Evolutionary conservation across 805 yeast species (phyloP), one percentile per base, ranked within the genome.

Genomic region (Saccharomycopsis sp.): DNA sequence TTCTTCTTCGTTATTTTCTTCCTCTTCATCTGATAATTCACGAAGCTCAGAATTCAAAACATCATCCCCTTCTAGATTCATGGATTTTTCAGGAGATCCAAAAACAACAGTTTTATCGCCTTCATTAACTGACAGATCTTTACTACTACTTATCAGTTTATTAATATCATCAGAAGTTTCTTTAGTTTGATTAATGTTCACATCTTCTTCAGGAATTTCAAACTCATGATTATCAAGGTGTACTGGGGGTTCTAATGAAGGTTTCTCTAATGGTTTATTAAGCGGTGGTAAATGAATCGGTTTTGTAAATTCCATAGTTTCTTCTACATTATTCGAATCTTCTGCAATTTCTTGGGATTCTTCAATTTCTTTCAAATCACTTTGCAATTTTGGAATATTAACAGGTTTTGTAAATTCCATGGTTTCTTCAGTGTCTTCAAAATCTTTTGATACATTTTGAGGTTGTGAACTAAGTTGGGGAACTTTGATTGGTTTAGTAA

Each of bases 291-390:
- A 25, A 6, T 21, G 17, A 20, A 46, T 44, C 13, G 40, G 40
- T 15, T 42, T 50, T 13, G 59, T 56, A 25, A 55, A 45, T 27
- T 59, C 60, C 64, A 60, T 60, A 5, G 62, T 57, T 17, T 49
- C 42, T 34, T 36, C 44, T n/a, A n/a, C n/a, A n/a, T n/a, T n/a
- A n/a, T n/a, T n/a, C 9, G 21, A 29, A 5, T 31, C 34, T 21
- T 17, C 27, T 20, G 26, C 36, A 5, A 31, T 36, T 5, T 27
- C 29, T 6, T 17, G 15, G 8, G 3, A 21, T 9, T 19, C 10
- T 3, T 21, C 23, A 19, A 23, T 10, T 8, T 23, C 10, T n/a
- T n/a, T n/a, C n/a, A n/a, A n/a, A n/a, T n/a, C n/a, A n/a, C n/a
- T n/a, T n/a, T n/a, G n/a, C n/a, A n/a, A n/a, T n/a, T n/a, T n/a